Conservation (phyloP, 2,329 filamentous ascomycete species). For the Clarireedia hainanense region DNA sequence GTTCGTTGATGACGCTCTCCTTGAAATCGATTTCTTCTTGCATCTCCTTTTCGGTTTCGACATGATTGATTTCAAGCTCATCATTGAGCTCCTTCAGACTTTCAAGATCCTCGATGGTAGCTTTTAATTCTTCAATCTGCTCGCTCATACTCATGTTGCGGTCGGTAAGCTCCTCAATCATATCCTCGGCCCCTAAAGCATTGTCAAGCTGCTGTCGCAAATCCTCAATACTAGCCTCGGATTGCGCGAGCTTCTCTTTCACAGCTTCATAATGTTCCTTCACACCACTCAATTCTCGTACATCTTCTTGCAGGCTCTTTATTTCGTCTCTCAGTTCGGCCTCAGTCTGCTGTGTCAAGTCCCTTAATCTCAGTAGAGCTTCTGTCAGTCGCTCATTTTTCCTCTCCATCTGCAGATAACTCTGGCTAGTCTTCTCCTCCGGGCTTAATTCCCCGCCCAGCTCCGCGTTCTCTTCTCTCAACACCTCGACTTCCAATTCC, state of each 20-base stretch:
- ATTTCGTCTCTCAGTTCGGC: conserved; percentile 70
- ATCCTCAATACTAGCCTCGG: conserved; percentile 72
- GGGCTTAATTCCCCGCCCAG: conserved; percentile 76
- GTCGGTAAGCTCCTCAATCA: conserved; percentile 86
- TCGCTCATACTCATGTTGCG: conserved; percentile 79
- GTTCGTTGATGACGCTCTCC: conserved; percentile 76
- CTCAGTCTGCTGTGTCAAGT: conserved; percentile 81
- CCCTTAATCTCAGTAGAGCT: conserved; percentile 74
- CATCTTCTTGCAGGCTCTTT: conserved; percentile 62
- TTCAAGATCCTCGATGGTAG: conserved; percentile 79
- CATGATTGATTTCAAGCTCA: conserved; percentile 87
- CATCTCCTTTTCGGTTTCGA: conserved; percentile 88
- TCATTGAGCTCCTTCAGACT: conserved; percentile 87
- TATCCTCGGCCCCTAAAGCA: conserved; percentile 79
- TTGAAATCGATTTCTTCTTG: conserved; percentile 89
- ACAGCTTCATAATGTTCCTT: conserved; percentile 63
- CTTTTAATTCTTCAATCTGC: conserved; percentile 73
- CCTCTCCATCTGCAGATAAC: conserved; percentile 86
- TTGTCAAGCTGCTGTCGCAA: conserved; percentile 86
- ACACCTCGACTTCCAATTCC: conserved; percentile 77
- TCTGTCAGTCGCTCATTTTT: conserved; percentile 83
- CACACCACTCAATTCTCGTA: conserved; percentile 57
- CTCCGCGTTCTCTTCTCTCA: conserved; percentile 81
- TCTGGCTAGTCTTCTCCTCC: conserved; percentile 78
- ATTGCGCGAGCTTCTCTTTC: conserved; percentile 64